These are phyloP conservation scores for Botrytis sinoallii DNA, from an alignment of 2,329 filamentous ascomycete genomes.

Conservation along the genomic window DNA sequence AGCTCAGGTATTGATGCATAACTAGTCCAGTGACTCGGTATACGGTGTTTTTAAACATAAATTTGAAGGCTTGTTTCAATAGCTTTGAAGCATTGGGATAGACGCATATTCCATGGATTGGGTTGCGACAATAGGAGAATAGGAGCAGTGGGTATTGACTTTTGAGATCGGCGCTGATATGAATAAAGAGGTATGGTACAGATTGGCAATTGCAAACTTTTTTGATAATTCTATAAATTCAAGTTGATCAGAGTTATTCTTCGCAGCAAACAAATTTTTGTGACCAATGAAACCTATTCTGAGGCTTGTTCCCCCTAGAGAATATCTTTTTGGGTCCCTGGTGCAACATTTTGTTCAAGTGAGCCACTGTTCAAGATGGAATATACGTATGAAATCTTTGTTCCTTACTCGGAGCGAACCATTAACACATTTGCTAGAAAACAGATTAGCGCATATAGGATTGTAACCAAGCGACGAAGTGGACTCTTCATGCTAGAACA, in stretches of 20 bases:
- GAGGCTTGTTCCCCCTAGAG: not conserved
- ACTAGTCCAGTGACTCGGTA: not conserved
- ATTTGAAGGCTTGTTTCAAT: not conserved
- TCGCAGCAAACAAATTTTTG: not conserved
- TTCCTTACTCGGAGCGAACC: not conserved
- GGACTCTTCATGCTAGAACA: not conserved
- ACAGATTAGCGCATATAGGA: not conserved
- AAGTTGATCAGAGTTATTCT: not conserved
- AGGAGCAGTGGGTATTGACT: not conserved
- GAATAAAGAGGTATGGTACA: not conserved
- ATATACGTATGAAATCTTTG: not conserved
- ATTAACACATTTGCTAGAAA: not conserved
- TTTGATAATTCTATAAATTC: not conserved
- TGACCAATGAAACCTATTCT: not conserved
- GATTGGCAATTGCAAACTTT: not conserved
- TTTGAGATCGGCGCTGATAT: not conserved
- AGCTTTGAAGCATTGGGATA: not conserved
- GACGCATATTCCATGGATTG: not conserved
- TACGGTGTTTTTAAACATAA: not conserved
- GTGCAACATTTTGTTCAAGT: not conserved
- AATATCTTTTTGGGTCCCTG: not conserved
- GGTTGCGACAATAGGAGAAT: not conserved
- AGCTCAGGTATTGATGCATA: constrained; percentile 28
- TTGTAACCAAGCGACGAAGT: not conserved
- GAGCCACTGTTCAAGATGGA: not conserved